Percentiles rank a stretch among this genome's conserved stretches.
Conservation (phyloP, 2,329 filamentous ascomycete genomes). For the Bertia moriformis region DNA sequence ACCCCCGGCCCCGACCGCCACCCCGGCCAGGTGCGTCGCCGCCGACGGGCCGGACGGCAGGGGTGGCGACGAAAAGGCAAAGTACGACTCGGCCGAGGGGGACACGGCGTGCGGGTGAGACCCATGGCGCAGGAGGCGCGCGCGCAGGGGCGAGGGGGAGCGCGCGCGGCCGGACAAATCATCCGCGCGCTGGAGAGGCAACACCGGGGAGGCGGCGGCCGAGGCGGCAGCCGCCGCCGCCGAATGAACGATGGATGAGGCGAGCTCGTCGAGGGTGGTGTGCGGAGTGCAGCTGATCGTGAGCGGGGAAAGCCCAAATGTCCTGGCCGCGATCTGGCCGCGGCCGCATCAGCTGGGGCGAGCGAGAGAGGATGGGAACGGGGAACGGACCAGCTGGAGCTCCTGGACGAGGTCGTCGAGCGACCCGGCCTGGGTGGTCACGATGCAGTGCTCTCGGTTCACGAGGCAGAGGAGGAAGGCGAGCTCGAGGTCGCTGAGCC, state of each 20-base stretch:
- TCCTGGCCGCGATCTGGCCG: conserved; percentile 47
- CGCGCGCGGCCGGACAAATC: background rate
- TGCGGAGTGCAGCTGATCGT: conserved; percentile 59
- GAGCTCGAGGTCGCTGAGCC: conserved; percentile 75
- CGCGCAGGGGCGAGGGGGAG: background rate
- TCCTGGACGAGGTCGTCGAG: conserved; percentile 61
- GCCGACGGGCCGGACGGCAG: background rate
- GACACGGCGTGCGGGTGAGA: background rate
- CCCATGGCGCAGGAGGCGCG: background rate
- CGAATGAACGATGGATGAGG: conserved; percentile 51
- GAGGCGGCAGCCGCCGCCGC: no score
- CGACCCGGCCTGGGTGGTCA: conserved; percentile 52
- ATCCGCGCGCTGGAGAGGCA: background rate
- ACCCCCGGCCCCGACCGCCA: no score
- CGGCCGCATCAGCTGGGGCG: conserved; percentile 1
- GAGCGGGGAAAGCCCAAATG: conserved; percentile 58
- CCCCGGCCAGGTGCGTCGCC: background rate
- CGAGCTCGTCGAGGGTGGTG: conserved; percentile 72
- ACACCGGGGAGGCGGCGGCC: no score
- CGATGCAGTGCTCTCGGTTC: conserved; percentile 73
- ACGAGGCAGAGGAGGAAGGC: conserved; percentile 71
- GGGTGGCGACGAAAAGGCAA: background rate
- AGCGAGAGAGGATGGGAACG: background rate
- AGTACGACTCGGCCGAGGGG: background rate
- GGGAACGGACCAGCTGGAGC: conserved; percentile 44